phyloP scores from a whole-genome alignment of 2,329 filamentous ascomycete species.

The Ophidiomyces ophidiicola region DNA sequence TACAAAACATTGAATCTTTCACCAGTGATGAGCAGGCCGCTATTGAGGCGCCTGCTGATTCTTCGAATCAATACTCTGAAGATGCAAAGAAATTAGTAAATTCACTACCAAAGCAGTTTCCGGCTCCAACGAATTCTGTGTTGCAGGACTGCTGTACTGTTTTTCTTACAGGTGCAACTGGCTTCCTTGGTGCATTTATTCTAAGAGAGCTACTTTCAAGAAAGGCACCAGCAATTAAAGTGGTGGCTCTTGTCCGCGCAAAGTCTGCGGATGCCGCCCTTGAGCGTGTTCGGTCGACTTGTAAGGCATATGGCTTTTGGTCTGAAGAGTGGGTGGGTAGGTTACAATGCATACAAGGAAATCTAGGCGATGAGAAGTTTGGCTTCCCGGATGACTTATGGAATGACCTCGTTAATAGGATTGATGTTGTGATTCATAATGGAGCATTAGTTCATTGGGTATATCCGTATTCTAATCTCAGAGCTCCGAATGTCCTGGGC shows the following conservation, averaged over 20 bases:
- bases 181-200: constrained; percentile 75
- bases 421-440: constrained; percentile 70
- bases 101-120: constrained; percentile 38
- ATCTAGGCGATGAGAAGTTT: constrained; percentile 59
- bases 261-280: constrained; percentile 49
- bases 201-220: constrained; percentile 61
- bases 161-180: constrained; percentile 79
- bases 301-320: constrained; percentile 72
- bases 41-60: constrained; percentile 22
- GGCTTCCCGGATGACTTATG: constrained; percentile 57
- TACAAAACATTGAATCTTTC: constrained; percentile 38
- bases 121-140: constrained; percentile 25
- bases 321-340: constrained; percentile 42
- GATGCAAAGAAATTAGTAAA: constrained; percentile 38
- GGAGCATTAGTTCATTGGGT: constrained; percentile 73
- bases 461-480: constrained; percentile 59
- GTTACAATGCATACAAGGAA: constrained; percentile 58
- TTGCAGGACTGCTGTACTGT: constrained; percentile 43
- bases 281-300: constrained; percentile 53
- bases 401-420: constrained; percentile 51
- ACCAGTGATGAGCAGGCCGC: constrained; percentile 24
- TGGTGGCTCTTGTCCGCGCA: constrained; percentile 66
- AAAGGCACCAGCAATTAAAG: constrained; percentile 42
- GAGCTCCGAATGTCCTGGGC: constrained; percentile 63
- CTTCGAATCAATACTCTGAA: constrained; percentile 39